A percentile compares a stretch with the other conserved stretches of the same genome.
Conservation (phyloP, 1,284 basidiomycete species). For the Veloporphyrellus conicus region DNA sequence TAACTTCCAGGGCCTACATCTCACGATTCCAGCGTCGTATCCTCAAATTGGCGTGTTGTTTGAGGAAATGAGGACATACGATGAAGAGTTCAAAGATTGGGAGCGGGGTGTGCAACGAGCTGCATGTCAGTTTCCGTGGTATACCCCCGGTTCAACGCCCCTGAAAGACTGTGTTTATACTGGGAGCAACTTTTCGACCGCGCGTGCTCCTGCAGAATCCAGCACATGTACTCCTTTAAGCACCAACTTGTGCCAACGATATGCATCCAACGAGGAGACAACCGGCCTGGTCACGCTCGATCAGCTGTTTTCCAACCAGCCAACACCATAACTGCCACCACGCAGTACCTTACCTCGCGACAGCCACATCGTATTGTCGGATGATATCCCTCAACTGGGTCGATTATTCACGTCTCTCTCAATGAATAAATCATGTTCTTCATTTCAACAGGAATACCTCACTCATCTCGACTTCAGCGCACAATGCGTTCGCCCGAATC, state of each 20-base stretch:
- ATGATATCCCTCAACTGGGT: neutral
- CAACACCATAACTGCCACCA: neutral
- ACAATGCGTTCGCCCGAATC: neutral
- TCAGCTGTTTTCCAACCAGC: neutral
- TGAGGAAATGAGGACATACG: neutral
- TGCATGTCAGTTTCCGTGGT: too few relatives aligned
- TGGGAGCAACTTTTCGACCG: too few relatives aligned
- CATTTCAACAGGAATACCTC: neutral
- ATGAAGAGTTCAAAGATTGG: too few relatives aligned
- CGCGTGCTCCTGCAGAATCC: too few relatives aligned
- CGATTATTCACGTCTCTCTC: neutral
- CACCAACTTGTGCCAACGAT: too few relatives aligned
- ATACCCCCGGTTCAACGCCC: too few relatives aligned
- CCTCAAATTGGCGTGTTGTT: neutral
- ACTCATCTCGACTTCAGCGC: neutral
- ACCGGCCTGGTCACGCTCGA: neutral
- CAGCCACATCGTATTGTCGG: neutral
- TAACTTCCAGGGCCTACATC: neutral
- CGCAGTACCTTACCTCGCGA: neutral
- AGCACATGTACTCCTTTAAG: too few relatives aligned
- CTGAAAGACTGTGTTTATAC: too few relatives aligned
- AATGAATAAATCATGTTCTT: neutral
- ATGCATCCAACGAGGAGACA: neutral
- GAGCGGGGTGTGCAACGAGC: too few relatives aligned
- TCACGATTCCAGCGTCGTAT: neutral